Evolutionary conservation across 164 flowering plant species (phyloP).

Genomic region (Liriodendron chinense): DNA sequence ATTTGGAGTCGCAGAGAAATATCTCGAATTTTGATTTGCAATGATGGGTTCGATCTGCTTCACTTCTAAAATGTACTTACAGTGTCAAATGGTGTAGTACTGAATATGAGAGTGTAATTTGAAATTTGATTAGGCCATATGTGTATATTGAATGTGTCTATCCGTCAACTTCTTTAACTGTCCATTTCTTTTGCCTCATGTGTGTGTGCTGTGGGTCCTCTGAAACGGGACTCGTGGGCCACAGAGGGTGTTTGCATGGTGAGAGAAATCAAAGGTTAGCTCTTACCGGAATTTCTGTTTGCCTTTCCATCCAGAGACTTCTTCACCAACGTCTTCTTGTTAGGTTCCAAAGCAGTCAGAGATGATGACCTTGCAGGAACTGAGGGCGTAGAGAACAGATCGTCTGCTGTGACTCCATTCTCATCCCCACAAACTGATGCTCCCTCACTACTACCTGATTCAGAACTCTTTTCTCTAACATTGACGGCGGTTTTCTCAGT

Average conservation of each 20-base stretch:
- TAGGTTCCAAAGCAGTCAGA: constrained; percentile 24
- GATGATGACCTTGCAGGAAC: constrained; percentile 18
- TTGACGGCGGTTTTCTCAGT: constrained; percentile 34
- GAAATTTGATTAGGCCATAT: no score
- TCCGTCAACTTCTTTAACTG: constrained; percentile 34
- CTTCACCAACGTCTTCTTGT: constrained; percentile 28
- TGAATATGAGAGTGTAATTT: no score
- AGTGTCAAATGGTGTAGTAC: no score
- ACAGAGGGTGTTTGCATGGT: constrained; percentile 45
- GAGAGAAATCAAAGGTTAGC: neutral
- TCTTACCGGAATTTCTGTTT: constrained; percentile 36
- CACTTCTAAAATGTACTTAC: no score
- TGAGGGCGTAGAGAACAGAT: constrained; percentile 20
- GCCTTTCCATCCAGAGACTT: constrained; percentile 34
- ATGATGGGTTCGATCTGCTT: no score
- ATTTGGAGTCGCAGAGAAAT: no score
- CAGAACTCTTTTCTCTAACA: constrained; percentile 40
- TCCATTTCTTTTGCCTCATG: constrained; percentile 32
- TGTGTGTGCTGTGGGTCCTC: constrained; percentile 20
- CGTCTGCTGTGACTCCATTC: constrained; percentile 30
- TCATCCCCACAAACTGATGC: constrained; percentile 55
- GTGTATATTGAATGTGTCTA: constrained; percentile 30
- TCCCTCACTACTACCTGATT: constrained; percentile 66
- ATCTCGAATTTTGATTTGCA: no score
- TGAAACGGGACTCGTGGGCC: constrained; percentile 19